These are phyloP conservation scores for Raddia distichophylla DNA, from an alignment of 176 grass and related monocot genomes.

Conservation along the genomic window DNA sequence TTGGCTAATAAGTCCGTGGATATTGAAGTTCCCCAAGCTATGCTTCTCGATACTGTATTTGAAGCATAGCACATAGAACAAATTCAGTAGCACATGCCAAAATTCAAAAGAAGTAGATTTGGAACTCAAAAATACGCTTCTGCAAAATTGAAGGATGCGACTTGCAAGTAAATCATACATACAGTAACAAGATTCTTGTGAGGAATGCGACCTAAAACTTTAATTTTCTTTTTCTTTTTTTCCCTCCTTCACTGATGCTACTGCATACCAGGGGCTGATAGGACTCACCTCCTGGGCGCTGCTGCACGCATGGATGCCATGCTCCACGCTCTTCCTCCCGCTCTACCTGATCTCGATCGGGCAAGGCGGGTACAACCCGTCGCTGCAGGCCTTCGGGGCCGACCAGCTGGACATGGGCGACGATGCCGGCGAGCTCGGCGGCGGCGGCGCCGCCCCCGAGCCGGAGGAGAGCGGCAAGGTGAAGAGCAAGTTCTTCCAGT, in stretches of 20 bases:
- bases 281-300: conserved; percentile 73
- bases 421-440: not conserved
- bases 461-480: conserved; percentile 57
- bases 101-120: not conserved
- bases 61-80: not conserved
- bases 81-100: not conserved
- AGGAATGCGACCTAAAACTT: not conserved
- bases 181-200: conserved; percentile 2
- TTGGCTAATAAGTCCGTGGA: no score
- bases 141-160: not conserved
- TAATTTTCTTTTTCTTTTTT: no score
- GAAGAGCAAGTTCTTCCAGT: conserved; percentile 89
- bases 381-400: conserved; percentile 86
- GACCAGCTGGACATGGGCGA: conserved; percentile 77
- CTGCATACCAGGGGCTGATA: conserved; percentile 55
- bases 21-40: no score
- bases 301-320: conserved; percentile 62
- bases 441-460: not conserved
- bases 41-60: no score
- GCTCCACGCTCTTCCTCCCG: conserved; percentile 72
- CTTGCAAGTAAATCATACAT: not conserved
- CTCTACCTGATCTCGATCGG: conserved; percentile 88
- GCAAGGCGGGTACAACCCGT: conserved; percentile 81
- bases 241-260: not conserved
- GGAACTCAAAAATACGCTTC: not conserved